These are phyloP conservation scores for Ocimum tenuiflorum DNA, from an alignment of 257 asterid genomes.

Conservation along the genomic window DNA sequence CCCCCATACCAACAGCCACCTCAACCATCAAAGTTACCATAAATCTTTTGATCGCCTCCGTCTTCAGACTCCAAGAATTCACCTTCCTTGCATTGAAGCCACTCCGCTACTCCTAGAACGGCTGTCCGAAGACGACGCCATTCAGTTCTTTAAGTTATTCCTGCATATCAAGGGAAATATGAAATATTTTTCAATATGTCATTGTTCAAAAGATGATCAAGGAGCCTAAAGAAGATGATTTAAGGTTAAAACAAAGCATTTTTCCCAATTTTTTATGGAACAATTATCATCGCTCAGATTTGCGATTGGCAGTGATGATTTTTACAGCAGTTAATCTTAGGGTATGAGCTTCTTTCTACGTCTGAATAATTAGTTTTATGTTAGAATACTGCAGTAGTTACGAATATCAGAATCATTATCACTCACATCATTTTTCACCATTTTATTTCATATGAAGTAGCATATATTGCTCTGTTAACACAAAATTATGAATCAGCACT, in stretches of 20 bases:
- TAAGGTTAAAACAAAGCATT: background rate
- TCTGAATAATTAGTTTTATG: constrained; percentile 4
- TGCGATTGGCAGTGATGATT: background rate
- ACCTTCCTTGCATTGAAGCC: too few species aligned
- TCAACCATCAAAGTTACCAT: constrained; percentile 20
- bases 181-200: background rate
- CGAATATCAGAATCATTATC: background rate
- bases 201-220: constrained; percentile 8
- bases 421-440: background rate
- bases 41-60: constrained; percentile 9
- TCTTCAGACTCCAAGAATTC: background rate
- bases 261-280: constrained; percentile 2
- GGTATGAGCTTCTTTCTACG: background rate
- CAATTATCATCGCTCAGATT: background rate
- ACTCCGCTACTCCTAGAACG: background rate
- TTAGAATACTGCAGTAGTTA: constrained; percentile 2
- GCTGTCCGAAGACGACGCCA: background rate
- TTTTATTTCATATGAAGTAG: background rate
- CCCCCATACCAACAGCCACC: background rate
- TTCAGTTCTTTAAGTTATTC: background rate
- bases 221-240: background rate
- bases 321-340: constrained; percentile 1
- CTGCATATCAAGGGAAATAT: constrained; percentile 13
- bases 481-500: background rate
- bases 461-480: constrained; percentile 4